Conservation (phyloP, 78 protist species). For the Dictyostelium capitatum region DNA sequence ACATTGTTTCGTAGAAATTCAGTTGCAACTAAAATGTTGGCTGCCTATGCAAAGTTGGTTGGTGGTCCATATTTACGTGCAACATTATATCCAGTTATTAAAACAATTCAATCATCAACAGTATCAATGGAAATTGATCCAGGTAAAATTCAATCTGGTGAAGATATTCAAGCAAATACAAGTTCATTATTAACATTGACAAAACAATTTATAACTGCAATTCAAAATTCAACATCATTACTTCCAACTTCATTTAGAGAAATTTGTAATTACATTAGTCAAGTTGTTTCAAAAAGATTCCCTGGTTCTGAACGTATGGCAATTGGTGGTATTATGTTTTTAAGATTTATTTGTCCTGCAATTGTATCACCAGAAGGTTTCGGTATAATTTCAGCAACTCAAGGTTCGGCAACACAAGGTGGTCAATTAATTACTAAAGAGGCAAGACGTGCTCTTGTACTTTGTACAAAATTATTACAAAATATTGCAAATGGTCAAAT, state of each 20-base stretch:
- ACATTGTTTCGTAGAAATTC: slow-evolving; percentile 73
- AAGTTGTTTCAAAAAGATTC: slow-evolving; percentile 59
- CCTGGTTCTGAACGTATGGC: slow-evolving; percentile 75
- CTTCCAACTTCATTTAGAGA: slow-evolving; percentile 50
- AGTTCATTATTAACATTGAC: slow-evolving; percentile 1
- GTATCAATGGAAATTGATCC: slow-evolving; percentile 77
- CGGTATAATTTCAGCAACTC: slow-evolving; percentile 21
- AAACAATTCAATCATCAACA: background rate
- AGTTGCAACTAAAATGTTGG: slow-evolving; percentile 67
- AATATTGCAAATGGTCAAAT: slow-evolving; percentile 82
- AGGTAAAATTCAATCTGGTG: slow-evolving; percentile 22
- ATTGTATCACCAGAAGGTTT: slow-evolving; percentile 57
- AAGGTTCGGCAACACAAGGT: background rate
- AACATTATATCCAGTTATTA: slow-evolving; percentile 53
- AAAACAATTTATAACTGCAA: slow-evolving; percentile 33
- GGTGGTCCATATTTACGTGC: slow-evolving; percentile 70
- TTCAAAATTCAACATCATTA: slow-evolving; percentile 14
- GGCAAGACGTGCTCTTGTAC: slow-evolving; percentile 57
- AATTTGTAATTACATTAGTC: slow-evolving; percentile 39
- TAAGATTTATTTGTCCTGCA: slow-evolving; percentile 76
- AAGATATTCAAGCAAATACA: slow-evolving; percentile 50
- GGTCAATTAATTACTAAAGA: slow-evolving; percentile 13
- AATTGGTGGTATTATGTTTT: slow-evolving; percentile 82
- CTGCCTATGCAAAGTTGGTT: slow-evolving; percentile 43
- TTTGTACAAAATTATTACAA: slow-evolving; percentile 69